Evolutionary conservation across 1,139 yeast genomes (phyloP), one percentile per base, ranked within the genome.

Genomic region (Lodderomyces pseudojiufengensis): DNA sequence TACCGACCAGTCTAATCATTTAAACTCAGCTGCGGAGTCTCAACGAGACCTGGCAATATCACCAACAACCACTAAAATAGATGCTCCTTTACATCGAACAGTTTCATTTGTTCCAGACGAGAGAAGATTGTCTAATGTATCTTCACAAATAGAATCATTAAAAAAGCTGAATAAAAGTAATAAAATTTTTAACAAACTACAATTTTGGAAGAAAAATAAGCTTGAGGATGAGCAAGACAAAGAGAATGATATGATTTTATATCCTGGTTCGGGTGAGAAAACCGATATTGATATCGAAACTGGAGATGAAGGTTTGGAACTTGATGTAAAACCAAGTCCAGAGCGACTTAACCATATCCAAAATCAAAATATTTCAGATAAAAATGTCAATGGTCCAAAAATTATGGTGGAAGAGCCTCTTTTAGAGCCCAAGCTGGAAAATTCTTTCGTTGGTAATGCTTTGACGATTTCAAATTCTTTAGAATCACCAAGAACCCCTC

Each of bases 121-220:
- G 5, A 39, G 63, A 35, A 38, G 52, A 39, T 31, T 27, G 8
- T 45, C 49, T 1, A 29, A 21, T 33, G 43, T 46, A 2, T 43
- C 54, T 5, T 38, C 48, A 3, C 16, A 41, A 35, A 32, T 38
- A 36, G 37, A 45, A 32, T 32, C 50, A 30, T 18, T 38, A 13
- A 29, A 44, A 37, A 29, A 23, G 26, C 18, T 9, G 10, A 27
- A 31, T 15, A 39, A 46, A 43, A 37, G 51, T 45, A 44, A 49
- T 47, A 60, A 56, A 33, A 44, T 70, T 14, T 46, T 67, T 20
- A 58, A 55, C 35, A 65, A 57, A 41, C 54, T 70, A 15, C 71
- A 63, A 48, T 70, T 70, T 49, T 70, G 76, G 76, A 70, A 64
- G 37, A 57, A 52, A 31, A 47, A 41, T 32, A 49, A 51, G 34